Percentiles rank a stretch among this genome's conserved stretches.
These are phyloP conservation scores for Polychaeton citri DNA, from an alignment of 2,329 filamentous ascomycete species.

Conservation along the genomic window DNA sequence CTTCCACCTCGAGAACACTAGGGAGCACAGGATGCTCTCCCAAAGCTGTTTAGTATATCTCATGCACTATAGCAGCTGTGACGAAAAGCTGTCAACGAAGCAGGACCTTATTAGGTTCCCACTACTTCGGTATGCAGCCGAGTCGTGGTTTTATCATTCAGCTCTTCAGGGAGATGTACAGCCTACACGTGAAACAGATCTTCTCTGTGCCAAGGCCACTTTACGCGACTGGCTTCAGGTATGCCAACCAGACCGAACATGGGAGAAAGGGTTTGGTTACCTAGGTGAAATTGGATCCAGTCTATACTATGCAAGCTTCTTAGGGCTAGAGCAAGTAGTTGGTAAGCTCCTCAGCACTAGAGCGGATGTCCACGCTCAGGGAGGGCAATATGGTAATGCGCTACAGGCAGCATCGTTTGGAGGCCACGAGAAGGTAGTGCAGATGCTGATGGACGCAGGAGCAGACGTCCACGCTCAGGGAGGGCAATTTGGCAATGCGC, in stretches of 20 bases:
- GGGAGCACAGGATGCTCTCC: slow-evolving; percentile 12
- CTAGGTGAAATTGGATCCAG: background rate
- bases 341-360: too few species aligned
- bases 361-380: too few species aligned
- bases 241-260: background rate
- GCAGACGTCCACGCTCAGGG: too few species aligned
- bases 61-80: slow-evolving; percentile 6
- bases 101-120: background rate
- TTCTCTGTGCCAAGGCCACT: background rate
- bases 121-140: background rate
- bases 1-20: slow-evolving; percentile 14
- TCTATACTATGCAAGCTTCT: background rate
- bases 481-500: too few species aligned
- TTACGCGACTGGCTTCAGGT: background rate
- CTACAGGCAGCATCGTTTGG: too few species aligned
- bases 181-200: background rate
- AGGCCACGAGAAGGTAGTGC: too few species aligned
- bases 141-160: background rate
- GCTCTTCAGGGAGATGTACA: background rate
- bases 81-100: slow-evolving; percentile 6
- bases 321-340: background rate
- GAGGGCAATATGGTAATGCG: too few species aligned
- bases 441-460: too few species aligned
- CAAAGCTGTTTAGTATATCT: slow-evolving; percentile 16
- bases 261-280: background rate